Conservation (phyloP, 2,329 filamentous ascomycete genomes). For the Fusarium luffae region DNA sequence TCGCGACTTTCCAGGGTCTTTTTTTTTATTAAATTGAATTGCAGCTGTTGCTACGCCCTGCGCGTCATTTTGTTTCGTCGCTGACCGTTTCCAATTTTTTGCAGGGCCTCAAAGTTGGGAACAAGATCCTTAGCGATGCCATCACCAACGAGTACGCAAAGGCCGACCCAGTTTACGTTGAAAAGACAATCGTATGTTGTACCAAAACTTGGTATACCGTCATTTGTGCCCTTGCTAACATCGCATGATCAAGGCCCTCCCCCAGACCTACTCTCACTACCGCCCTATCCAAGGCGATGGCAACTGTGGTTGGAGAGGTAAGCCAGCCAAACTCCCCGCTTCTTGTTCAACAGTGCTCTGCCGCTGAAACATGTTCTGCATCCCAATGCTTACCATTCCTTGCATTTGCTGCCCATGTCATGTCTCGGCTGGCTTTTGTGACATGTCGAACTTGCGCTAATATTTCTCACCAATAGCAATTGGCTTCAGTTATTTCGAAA, state of each 20-base stretch:
- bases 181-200: conserved; percentile 82
- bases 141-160: conserved; percentile 89
- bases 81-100: conserved; percentile 27
- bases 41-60: conserved; percentile 1
- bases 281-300: conserved; percentile 91
- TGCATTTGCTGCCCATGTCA: conserved; percentile 25
- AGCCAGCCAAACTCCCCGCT: conserved; percentile 51
- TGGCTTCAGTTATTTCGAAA: conserved; percentile 93
- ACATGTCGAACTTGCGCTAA: conserved; percentile 30
- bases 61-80: conserved; percentile 19
- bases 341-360: conserved; percentile 9
- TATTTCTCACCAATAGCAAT: conserved; percentile 69
- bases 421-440: conserved; percentile 32
- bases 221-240: conserved; percentile 27
- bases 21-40: not conserved
- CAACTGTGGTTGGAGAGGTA: conserved; percentile 98
- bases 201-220: not conserved
- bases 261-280: conserved; percentile 86
- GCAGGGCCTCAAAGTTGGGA: conserved; percentile 85
- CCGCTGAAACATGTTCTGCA: conserved; percentile 15
- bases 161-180: conserved; percentile 84
- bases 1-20: conserved; percentile 12
- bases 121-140: conserved; percentile 78
- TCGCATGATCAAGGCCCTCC: conserved; percentile 70
- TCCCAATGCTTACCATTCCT: conserved; percentile 7